Evolutionary conservation across 2,329 filamentous ascomycete species (phyloP).

Genomic region (Metarhizium album): DNA sequence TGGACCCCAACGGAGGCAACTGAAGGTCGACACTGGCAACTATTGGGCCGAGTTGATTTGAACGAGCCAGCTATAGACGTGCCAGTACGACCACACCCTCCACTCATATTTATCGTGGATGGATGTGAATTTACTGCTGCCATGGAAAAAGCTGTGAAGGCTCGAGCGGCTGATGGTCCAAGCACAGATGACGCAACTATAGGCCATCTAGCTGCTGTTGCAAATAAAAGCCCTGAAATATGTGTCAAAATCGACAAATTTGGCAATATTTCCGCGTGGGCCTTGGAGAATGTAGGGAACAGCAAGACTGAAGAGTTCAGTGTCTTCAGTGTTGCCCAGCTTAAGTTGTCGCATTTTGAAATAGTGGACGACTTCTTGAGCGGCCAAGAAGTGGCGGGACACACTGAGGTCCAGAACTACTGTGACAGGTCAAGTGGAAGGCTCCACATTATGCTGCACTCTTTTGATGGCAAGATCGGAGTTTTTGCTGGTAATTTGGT

Average conservation of each 20-base stretch:
- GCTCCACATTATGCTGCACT: conserved; percentile 67
- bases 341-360: conserved; percentile 47
- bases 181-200: conserved; percentile 60
- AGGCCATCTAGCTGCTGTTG: conserved; percentile 76
- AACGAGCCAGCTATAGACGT: conserved; percentile 52
- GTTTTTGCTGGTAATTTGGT: conserved; percentile 73
- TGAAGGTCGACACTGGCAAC: conserved; percentile 58
- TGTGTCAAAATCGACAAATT: conserved; percentile 75
- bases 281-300: conserved; percentile 73
- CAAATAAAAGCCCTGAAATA: conserved; percentile 76
- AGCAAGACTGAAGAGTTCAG: conserved; percentile 54
- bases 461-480: conserved; percentile 75
- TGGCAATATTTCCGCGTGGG: conserved; percentile 86
- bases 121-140: conserved; percentile 68
- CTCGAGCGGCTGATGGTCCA: conserved; percentile 40
- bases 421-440: conserved; percentile 54
- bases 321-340: conserved; percentile 79
- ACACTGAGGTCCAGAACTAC: conserved; percentile 64
- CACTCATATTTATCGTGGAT: conserved; percentile 65
- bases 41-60: conserved; percentile 76
- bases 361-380: conserved; percentile 27
- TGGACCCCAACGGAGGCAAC: conserved; percentile 72
- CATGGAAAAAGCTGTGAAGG: conserved; percentile 63
- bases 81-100: conserved; percentile 12
- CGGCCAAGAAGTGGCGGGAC: conserved; percentile 16